A percentile compares a stretch with the other conserved stretches of the same genome.
phyloP scores from a whole-genome alignment of 164 flowering plant genomes.

The Litsea cubeba region DNA sequence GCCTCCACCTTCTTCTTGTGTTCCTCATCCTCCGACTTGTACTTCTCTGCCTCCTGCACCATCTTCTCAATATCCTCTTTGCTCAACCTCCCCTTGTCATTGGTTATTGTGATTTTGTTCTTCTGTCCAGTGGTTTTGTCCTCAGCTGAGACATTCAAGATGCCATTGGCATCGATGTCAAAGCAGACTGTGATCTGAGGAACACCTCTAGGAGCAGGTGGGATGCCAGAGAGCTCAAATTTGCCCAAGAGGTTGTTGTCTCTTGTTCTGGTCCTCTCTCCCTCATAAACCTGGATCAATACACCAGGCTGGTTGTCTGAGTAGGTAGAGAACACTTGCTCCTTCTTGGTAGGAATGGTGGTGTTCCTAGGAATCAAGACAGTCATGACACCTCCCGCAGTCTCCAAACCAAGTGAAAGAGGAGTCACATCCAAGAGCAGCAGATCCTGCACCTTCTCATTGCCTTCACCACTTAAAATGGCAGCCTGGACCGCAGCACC shows the following conservation, averaged over 20 bases:
- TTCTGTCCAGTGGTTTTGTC: conserved; percentile 56
- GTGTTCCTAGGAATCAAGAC: conserved; percentile 51
- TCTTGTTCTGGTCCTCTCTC: conserved; percentile 52
- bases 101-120: conserved; percentile 63
- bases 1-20: conserved; percentile 59
- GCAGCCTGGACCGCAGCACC: conserved; percentile 70
- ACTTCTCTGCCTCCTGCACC: conserved; percentile 56
- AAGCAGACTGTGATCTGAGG: conserved; percentile 52
- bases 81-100: conserved; percentile 58
- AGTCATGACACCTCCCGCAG: conserved; percentile 51
- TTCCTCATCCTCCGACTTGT: conserved; percentile 59
- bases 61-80: conserved; percentile 58
- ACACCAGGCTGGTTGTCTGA: conserved; percentile 53
- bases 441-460: conserved; percentile 49
- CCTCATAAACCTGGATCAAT: conserved; percentile 53
- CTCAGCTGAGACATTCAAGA: conserved; percentile 56
- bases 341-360: conserved; percentile 51
- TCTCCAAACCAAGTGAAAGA: conserved; percentile 45
- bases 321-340: conserved; percentile 40
- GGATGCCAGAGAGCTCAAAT: conserved; percentile 49
- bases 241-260: conserved; percentile 58
- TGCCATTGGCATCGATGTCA: conserved; percentile 56
- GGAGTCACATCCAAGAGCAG: conserved; percentile 53
- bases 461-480: conserved; percentile 49
- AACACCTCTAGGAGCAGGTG: conserved; percentile 57